Evolutionary conservation across 805 yeast species (phyloP), one percentile per base, ranked within the genome.

Genomic region (Schwanniomyces vanrijiae): DNA sequence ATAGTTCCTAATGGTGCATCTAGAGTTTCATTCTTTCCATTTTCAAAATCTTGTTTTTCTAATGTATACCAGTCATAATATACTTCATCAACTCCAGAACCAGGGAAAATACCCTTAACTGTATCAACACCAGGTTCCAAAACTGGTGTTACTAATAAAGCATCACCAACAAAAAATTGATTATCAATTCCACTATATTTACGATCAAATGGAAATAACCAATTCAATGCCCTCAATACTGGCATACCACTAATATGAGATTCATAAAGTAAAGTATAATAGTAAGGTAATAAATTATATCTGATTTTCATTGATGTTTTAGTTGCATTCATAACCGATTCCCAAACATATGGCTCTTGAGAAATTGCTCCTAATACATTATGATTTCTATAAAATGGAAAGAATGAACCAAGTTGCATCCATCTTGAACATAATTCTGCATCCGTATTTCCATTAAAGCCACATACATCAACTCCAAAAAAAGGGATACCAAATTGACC

Each of bases 341-440:
- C 51, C 70, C 70, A 65, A 14, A 53, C 54, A 43, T 62, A 65
- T 14, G 67, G 68, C 52, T 65, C 69, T 48, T 65, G 70, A 11
- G 56, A 35, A 19, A 45, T 52, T 11, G 60, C 58, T 9, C 60
- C 62, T n/a, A 52, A 40, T 6, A 49, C 51, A 43, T 65, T 65
- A 48, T 65, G 69, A 49, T 64, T 65, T 44, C 69, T 52, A 54
- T 59, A 65, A 57, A 65, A 65, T 41, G 66, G 66, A 58, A 65
- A 65, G 53, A 65, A 65, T 2, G 68, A 64, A n/a, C 59, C 61
- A 46, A 64, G 52, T 40, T 64, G 69, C 60, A 61, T 58, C 69
- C 68, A 65, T 44, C 69, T 53, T 18, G 60, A 52, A 42, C 68
- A 62, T 43, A 62, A 52, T 45, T 62, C 68, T 28, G 39, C 43